Percentiles rank a stretch among this genome's conserved stretches.
These are phyloP conservation scores for Pseudopediastrum boryanum DNA, from an alignment of 139 green algal genomes.

Conservation along the genomic window DNA sequence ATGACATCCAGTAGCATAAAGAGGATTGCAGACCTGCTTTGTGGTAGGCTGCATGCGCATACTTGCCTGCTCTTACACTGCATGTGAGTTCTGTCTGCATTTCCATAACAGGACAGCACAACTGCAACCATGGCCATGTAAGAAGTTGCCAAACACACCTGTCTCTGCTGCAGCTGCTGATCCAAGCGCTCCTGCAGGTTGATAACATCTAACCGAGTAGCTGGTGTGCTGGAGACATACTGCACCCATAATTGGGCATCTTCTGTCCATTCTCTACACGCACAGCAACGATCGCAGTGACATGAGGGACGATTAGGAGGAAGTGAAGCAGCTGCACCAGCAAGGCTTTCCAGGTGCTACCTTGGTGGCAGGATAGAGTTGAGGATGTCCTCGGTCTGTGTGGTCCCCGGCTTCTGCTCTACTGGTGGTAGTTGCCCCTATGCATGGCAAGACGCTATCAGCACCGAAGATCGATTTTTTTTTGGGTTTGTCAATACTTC, in stretches of 20 bases:
- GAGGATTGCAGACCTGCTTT: no score
- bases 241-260: constrained; percentile 90
- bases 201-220: constrained; percentile 86
- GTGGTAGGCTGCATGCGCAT: no score
- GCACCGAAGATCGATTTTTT: not conserved
- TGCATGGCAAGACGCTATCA: not conserved
- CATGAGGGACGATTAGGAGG: not conserved
- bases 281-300: not conserved
- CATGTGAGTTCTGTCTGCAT: no score
- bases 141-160: no score
- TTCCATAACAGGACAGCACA: no score
- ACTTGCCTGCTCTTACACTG: no score
- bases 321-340: not conserved
- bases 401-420: constrained; percentile 71
- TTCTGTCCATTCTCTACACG: constrained; percentile 80
- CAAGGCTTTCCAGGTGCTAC: constrained; percentile 33
- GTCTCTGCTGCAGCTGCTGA: constrained; percentile 84
- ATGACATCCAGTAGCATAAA: no score
- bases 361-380: constrained; percentile 88
- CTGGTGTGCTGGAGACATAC: constrained; percentile 83
- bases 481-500: not conserved
- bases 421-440: constrained; percentile 70
- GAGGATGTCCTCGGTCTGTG: constrained; percentile 88
- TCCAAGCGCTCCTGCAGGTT: constrained; percentile 89
- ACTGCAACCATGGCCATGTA: no score